Evolutionary conservation across 2,329 filamentous ascomycete species (phyloP), one percentile per base, ranked within the genome.

Genomic region (Monascus ruber): DNA sequence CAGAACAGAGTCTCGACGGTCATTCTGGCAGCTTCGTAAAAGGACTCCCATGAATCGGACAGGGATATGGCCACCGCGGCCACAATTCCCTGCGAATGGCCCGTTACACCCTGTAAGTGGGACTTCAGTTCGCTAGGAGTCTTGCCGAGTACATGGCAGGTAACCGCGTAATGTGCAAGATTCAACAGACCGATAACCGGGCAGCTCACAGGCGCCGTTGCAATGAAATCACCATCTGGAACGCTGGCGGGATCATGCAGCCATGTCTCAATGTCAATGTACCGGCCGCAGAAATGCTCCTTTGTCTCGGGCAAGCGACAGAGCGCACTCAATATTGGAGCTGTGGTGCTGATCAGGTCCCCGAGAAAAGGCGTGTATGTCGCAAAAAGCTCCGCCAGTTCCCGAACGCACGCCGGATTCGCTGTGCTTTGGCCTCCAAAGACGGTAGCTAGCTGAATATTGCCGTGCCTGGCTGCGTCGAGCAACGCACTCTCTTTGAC

Each of bases 61-160:
- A 50, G 47, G 1, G 63, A 50, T 2, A 64, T 48, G n/a, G 47
- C 51, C 11, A 60, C 55, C 2, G 63, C 60, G 8, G 58, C 47
- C 11, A 65, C 42, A 6, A 65, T 45, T 8, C 63, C 63, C 35
- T 66, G 63, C 3, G 59, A 63, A 41, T 65, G 63, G 4, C 63
- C 63, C 2, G 59, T 58, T 1, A 52, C 42, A 4, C 49, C 56
- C 37, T 33, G 45, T 34, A 50, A 49, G 26, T 35, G 39, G 25
- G 45, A 39, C 7, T 50, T 44, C 36, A 63, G 39, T 5, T 57
- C 52, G 3, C 58, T 59, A 0, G 61, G 61, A 24, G 46, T 44
- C 5, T 50, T 50, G 1, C 51, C 47, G 6, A 53, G 42, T 8
- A 53, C 40, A 8, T 50, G 54, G 42, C 58, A 60, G 6, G 48